These are phyloP conservation scores for Boletus sp. DNA, from an alignment of 768 basidiomycete genomes.

Conservation along the genomic window DNA sequence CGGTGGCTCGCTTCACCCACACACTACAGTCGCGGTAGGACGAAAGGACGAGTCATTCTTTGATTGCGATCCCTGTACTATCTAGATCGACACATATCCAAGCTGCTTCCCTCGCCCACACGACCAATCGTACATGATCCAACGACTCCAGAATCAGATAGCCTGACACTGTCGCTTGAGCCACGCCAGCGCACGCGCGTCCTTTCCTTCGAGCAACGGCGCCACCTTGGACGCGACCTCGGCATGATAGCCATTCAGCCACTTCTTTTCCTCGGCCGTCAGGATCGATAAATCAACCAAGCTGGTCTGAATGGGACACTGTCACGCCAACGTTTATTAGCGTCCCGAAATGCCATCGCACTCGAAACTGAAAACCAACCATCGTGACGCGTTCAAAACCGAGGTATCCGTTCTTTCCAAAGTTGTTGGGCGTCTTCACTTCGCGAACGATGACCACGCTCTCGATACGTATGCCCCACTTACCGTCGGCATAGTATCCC, in stretches of 20 bases:
- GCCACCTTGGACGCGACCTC: conserved; percentile 57
- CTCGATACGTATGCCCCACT: conserved; percentile 92
- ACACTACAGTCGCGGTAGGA: not conserved
- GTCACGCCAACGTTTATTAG: not conserved
- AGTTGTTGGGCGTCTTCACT: conserved; percentile 69
- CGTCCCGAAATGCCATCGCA: not conserved
- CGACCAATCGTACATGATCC: not conserved
- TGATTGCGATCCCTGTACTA: not conserved
- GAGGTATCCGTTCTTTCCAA: conserved; percentile 79
- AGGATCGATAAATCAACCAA: conserved; percentile 67
- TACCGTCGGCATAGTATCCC: conserved; percentile 88
- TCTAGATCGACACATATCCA: not conserved
- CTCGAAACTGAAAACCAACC: conserved; percentile 43
- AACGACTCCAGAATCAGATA: conserved; percentile 1
- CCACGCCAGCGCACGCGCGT: conserved; percentile 26
- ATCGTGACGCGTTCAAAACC: conserved; percentile 85
- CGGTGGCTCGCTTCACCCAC: not conserved
- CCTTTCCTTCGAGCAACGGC: conserved; percentile 48
- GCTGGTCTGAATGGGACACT: conserved; percentile 85
- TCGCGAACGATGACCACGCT: conserved; percentile 78
- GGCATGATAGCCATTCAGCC: conserved; percentile 83
- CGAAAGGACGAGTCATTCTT: not conserved
- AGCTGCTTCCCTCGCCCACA: not conserved
- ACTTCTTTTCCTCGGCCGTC: conserved; percentile 62
- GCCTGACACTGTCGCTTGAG: conserved; percentile 17